A percentile compares a stretch with the other conserved stretches of the same genome.
These are phyloP conservation scores for Yamadazyma scolyti DNA, from an alignment of 805 yeast species.

Conservation along the genomic window DNA sequence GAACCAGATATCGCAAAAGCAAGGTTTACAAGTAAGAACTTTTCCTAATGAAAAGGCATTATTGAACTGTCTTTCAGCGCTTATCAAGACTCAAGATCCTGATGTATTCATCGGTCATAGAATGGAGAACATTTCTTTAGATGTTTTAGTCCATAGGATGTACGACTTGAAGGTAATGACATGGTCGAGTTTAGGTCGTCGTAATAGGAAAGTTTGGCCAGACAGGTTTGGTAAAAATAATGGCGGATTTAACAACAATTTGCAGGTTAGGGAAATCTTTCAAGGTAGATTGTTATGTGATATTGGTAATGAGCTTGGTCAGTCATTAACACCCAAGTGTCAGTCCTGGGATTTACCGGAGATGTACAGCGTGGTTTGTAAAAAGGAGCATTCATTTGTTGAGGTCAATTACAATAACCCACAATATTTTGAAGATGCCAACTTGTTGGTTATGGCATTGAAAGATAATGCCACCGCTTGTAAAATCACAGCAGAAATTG, in stretches of 20 bases:
- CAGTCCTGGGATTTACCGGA: slow-evolving; percentile 93
- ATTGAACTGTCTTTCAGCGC: slow-evolving; percentile 69
- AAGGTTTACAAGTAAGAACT: slow-evolving; percentile 47
- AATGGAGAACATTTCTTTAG: slow-evolving; percentile 73
- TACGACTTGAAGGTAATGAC: slow-evolving; percentile 66
- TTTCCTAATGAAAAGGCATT: slow-evolving; percentile 74
- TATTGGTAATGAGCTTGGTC: slow-evolving; percentile 92
- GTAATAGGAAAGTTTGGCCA: slow-evolving; percentile 75
- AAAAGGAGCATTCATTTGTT: slow-evolving; percentile 52
- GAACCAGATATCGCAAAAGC: slow-evolving; percentile 53
- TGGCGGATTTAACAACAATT: slow-evolving; percentile 43
- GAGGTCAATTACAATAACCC: slow-evolving; percentile 74
- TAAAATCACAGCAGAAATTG: slow-evolving; percentile 68
- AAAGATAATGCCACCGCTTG: slow-evolving; percentile 67
- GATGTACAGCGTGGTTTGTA: slow-evolving; percentile 81
- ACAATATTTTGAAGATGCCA: slow-evolving; percentile 63
- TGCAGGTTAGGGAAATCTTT: slow-evolving; percentile 63
- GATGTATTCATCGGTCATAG: slow-evolving; percentile 89
- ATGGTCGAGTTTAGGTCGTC: slow-evolving; percentile 83
- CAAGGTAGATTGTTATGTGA: slow-evolving; percentile 90
- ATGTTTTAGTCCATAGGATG: slow-evolving; percentile 78
- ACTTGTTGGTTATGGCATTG: slow-evolving; percentile 63
- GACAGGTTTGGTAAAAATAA: slow-evolving; percentile 58
- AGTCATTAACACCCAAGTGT: slow-evolving; percentile 84
- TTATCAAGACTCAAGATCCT: slow-evolving; percentile 75